Percentiles rank a stretch among this genome's conserved stretches.
These are phyloP conservation scores for Solidago caesia DNA, from an alignment of 129 eudicot genomes.

Conservation along the genomic window DNA sequence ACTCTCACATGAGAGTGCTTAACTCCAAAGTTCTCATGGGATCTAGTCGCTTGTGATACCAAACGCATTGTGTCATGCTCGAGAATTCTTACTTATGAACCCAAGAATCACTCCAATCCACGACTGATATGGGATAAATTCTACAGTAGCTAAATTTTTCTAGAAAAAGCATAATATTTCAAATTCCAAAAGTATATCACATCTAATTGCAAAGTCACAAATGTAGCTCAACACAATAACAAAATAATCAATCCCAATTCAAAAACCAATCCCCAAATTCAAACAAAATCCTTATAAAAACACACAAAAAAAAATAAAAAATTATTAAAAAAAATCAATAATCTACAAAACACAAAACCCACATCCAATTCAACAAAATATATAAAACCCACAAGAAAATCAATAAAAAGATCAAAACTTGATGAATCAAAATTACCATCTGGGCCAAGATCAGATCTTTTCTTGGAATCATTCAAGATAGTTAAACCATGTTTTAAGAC, in stretches of 20 bases:
- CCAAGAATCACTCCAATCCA: too few species aligned
- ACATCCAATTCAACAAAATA: slow-evolving; percentile 18
- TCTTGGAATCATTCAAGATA: slow-evolving; percentile 67
- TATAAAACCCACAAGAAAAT: neutral
- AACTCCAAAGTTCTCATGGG: too few species aligned
- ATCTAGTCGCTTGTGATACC: too few species aligned
- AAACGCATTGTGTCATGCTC: too few species aligned
- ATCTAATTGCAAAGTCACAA: neutral
- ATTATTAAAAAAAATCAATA: slow-evolving; percentile 7
- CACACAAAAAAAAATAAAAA: neutral
- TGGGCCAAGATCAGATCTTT: slow-evolving; percentile 79
- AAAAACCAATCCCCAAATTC: neutral
- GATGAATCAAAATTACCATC: slow-evolving; percentile 51
- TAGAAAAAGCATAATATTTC: neutral
- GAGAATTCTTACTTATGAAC: too few species aligned
- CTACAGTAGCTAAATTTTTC: too few species aligned
- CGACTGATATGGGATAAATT: too few species aligned
- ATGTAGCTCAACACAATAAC: neutral
- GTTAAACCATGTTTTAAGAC: slow-evolving; percentile 75
- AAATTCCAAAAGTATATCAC: neutral
- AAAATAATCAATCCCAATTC: neutral
- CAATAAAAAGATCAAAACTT: neutral
- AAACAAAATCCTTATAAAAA: neutral
- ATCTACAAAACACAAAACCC: slow-evolving; percentile 10
- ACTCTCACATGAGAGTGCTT: too few species aligned